Percentiles rank a stretch among this genome's conserved stretches.
These are phyloP conservation scores for Ogataea saltuana DNA, from an alignment of 805 yeast species.

Conservation along the genomic window DNA sequence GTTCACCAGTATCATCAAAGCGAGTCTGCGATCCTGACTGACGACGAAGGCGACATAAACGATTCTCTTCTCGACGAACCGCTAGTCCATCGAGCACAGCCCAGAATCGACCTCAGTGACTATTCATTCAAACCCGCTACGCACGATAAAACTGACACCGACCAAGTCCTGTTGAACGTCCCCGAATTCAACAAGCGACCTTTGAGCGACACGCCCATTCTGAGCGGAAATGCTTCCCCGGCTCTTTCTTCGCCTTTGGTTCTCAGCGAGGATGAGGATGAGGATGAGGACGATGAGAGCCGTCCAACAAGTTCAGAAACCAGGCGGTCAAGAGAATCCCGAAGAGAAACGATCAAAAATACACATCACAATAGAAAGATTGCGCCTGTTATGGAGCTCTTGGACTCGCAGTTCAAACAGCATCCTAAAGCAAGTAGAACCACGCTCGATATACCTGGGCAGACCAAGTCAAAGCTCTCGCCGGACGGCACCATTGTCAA, in stretches of 20 bases:
- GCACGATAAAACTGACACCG: not conserved
- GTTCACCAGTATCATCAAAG: slow-evolving; percentile 17
- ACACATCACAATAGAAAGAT: slow-evolving; percentile 26
- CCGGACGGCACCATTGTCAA: slow-evolving; percentile 69
- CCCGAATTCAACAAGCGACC: slow-evolving; percentile 74
- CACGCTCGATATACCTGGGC: slow-evolving; percentile 89
- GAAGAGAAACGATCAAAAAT: slow-evolving; percentile 29
- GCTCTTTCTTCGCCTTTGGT: slow-evolving; percentile 28
- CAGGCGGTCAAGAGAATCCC: slow-evolving; percentile 14
- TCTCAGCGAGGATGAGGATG: slow-evolving; percentile 32
- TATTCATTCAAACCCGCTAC: slow-evolving; percentile 9
- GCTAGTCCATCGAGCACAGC: not conserved
- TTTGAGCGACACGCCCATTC: slow-evolving; percentile 71
- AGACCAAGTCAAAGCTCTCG: slow-evolving; percentile 74
- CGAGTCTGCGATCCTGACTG: slow-evolving; percentile 24
- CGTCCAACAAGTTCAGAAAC: slow-evolving; percentile 3
- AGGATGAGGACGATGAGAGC: slow-evolving; percentile 24
- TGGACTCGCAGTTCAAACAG: slow-evolving; percentile 2
- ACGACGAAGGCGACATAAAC: slow-evolving; percentile 18
- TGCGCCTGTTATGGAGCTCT: slow-evolving; percentile 6
- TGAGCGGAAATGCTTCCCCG: slow-evolving; percentile 59
- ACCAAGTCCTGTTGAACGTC: slow-evolving; percentile 19
- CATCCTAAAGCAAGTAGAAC: slow-evolving; percentile 38
- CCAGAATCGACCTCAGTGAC: slow-evolving; percentile 10
- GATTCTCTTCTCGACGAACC: slow-evolving; percentile 1